Evolutionary conservation across 306 rosid genomes (phyloP), one percentile per base, ranked within the genome.

Genomic region (Mucuna pruriens): DNA sequence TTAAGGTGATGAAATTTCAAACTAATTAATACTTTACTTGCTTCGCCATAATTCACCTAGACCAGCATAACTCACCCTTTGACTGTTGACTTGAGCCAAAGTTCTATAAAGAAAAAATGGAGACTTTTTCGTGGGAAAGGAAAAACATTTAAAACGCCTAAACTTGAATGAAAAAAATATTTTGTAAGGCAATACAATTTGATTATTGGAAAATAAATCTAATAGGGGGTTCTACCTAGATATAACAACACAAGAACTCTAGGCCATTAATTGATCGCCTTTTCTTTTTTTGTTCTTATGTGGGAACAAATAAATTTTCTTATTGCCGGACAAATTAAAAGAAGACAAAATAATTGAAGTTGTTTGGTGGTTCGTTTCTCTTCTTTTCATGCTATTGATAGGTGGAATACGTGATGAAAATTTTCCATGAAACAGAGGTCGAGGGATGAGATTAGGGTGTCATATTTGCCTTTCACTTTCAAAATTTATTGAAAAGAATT

Each of bases 361-460:
- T 44, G 81, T 68, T 65, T 74, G 52, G 68, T 44, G 64, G 66
- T 82, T 76, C 42, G 36, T 1, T 76, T 82, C 78, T 57, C 85
- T 82, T 76, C 77, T 82, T 82, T 76, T 82, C 63, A 82, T 75
- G 76, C 64, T 31, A 34, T 65, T 62, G 46, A 78, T 38, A n/a
- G 22, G 22, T 52, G 16, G 69, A 63, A 62, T 40, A 19, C 7
- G 36, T 52, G 44, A 39, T 52, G 3, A 73, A 72, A 63, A 26
- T 72, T 73, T 61, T 54, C 40, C 62, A 13, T 58, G 38, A 51
- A 72, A 72, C 31, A 63, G 45, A 48, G 49, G 22, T 6, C 1
- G 9, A 36, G 40, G 60, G 75, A 51, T 23, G 6, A 40, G 70
- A 55, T 25, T 22, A 7, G 58, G 17, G 71, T 33, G 51, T 17